A percentile compares a stretch with the other conserved stretches of the same genome.
These are phyloP conservation scores for Aspergillus nidulans DNA, from an alignment of 495 filamentous ascomycete species.

Conservation along the genomic window DNA sequence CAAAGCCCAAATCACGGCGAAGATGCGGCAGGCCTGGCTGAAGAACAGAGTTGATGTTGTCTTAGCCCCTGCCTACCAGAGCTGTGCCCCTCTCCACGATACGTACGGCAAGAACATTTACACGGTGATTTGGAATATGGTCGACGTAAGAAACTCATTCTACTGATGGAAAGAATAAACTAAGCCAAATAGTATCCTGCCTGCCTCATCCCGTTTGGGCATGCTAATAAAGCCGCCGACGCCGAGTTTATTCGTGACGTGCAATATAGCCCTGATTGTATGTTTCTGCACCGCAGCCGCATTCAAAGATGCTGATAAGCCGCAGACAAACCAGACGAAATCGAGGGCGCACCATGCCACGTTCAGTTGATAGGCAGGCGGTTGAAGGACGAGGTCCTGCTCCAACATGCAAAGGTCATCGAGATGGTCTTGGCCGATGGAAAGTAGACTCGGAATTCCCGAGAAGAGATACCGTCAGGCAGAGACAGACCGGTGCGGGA, in stretches of 20 bases:
- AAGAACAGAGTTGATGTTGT: conserved; percentile 40
- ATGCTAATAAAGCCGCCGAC: conserved; percentile 17
- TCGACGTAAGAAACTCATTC: conserved; percentile 40
- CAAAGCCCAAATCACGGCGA: conserved; percentile 8
- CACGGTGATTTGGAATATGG: conserved; percentile 46
- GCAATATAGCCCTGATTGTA: conserved; percentile 19
- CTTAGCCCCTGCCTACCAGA: conserved; percentile 42
- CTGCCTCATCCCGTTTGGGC: conserved; percentile 31
- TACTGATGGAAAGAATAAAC: too few relatives aligned
- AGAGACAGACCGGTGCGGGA: neutral
- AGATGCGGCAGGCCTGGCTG: conserved; percentile 24
- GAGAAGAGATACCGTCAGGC: too few relatives aligned
- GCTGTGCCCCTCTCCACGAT: conserved; percentile 45
- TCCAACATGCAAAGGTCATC: conserved; percentile 19
- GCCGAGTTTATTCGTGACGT: conserved; percentile 18
- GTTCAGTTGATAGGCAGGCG: conserved; percentile 26
- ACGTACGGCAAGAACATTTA: conserved; percentile 43
- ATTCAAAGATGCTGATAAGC: neutral
- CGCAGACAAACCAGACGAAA: conserved; percentile 18
- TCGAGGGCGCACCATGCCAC: conserved; percentile 28
- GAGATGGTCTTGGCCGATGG: conserved; percentile 12
- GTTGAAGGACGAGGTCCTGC: conserved; percentile 23
- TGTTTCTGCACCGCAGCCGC: neutral
- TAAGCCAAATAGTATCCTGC: conserved; percentile 26
- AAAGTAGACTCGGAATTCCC: neutral